A percentile compares a stretch with the other conserved stretches of the same genome.
phyloP scores from a whole-genome alignment of 192 early-diverging fungal species.

The Allomyces arbusculus region DNA sequence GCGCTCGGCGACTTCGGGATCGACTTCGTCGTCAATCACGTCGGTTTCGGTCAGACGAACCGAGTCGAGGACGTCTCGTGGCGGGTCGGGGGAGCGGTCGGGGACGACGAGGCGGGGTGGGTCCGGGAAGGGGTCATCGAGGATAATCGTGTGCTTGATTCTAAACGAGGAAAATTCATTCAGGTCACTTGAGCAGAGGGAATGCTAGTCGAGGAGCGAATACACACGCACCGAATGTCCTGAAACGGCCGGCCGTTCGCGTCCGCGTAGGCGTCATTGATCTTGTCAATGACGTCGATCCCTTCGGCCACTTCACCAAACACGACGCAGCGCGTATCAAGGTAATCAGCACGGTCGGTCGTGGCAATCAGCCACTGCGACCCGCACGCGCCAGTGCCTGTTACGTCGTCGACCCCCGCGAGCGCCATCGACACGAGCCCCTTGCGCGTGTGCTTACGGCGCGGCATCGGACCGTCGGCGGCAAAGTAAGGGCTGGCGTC shows the following conservation, averaged over 20 bases:
- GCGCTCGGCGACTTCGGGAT: conserved; percentile 44
- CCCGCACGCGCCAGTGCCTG: conserved; percentile 16
- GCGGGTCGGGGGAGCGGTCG: conserved; percentile 54
- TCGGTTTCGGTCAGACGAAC: conserved; percentile 68
- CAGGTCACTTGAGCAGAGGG: neutral
- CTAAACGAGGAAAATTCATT: conserved; percentile 2
- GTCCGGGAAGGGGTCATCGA: conserved; percentile 84
- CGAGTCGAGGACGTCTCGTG: conserved; percentile 42
- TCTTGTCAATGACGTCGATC: conserved; percentile 58
- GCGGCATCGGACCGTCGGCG: conserved; percentile 5
- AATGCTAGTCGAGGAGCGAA: no score
- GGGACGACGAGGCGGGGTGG: conserved; percentile 45
- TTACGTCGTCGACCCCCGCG: neutral
- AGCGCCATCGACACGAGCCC: neutral
- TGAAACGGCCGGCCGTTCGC: conserved; percentile 48
- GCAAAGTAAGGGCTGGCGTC: neutral
- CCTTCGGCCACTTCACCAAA: conserved; percentile 84
- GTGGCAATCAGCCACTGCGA: conserved; percentile 80
- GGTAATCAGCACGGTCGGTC: conserved; percentile 48
- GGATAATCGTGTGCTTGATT: conserved; percentile 73
- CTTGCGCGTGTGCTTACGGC: neutral
- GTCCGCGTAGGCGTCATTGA: conserved; percentile 53
- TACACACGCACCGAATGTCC: conserved; percentile 38
- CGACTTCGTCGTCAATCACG: conserved; percentile 28
- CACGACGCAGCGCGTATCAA: conserved; percentile 63